These are phyloP conservation scores for Populus hybrid DNA, from an alignment of 441 rosid species.

Conservation along the genomic window DNA sequence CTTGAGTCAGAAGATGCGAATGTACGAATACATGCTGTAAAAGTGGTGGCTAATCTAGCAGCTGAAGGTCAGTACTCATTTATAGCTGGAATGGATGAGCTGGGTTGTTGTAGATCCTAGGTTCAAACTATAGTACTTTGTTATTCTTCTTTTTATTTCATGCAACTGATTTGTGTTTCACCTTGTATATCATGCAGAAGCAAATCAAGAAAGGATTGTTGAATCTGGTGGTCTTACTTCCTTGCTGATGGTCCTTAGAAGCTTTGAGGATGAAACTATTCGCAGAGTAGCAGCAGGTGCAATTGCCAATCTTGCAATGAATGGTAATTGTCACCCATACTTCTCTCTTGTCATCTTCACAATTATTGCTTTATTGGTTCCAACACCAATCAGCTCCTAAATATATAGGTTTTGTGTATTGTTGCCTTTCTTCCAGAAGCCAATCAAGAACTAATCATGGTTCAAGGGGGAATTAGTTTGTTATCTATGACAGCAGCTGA, in stretches of 20 bases:
- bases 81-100: neutral
- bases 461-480: slow-evolving; percentile 85
- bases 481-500: slow-evolving; percentile 79
- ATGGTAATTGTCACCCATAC: slow-evolving; percentile 45
- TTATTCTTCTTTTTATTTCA: neutral
- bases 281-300: slow-evolving; percentile 99
- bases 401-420: slow-evolving; percentile 4
- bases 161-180: slow-evolving; percentile 8
- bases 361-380: neutral
- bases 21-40: slow-evolving; percentile 93
- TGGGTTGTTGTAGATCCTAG: neutral
- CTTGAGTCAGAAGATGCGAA: slow-evolving; percentile 93
- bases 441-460: slow-evolving; percentile 90
- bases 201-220: slow-evolving; percentile 51
- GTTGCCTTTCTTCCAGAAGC: slow-evolving; percentile 49
- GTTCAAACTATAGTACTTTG: neutral
- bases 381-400: neutral
- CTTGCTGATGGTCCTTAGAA: slow-evolving; percentile 91
- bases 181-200: slow-evolving; percentile 48
- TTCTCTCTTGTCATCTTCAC: slow-evolving; percentile 8
- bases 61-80: slow-evolving; percentile 72
- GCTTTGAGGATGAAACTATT: slow-evolving; percentile 90
- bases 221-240: slow-evolving; percentile 75
- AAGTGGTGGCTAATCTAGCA: slow-evolving; percentile 95
- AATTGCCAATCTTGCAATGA: slow-evolving; percentile 98